A percentile compares a stretch with the other conserved stretches of the same genome.
Evolutionary conservation across 2,329 filamentous ascomycete genomes (phyloP).

Genomic region (Hypomyces rosellus): DNA sequence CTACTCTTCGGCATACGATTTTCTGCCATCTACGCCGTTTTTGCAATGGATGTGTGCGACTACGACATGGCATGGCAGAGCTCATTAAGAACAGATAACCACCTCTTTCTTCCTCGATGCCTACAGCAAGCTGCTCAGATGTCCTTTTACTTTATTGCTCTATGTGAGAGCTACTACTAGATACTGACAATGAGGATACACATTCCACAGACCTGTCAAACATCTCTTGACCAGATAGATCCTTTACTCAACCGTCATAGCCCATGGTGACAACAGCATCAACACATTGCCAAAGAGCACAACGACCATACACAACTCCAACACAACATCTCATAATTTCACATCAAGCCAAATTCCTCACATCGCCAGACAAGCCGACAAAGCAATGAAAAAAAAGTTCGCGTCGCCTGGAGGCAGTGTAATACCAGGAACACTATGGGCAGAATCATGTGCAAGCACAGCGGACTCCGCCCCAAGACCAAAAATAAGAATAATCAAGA

Average conservation of each 20-base stretch:
- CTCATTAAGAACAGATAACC: too few species aligned
- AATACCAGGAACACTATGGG: slow-evolving; percentile 37
- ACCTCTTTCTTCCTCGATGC: too few species aligned
- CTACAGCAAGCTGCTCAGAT: too few species aligned
- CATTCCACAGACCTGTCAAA: background rate
- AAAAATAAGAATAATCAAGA: slow-evolving; percentile 72
- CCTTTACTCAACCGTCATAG: too few species aligned
- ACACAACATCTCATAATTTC: background rate
- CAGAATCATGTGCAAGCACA: slow-evolving; percentile 33
- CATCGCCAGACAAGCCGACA: slow-evolving; percentile 9
- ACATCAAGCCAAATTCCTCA: slow-evolving; percentile 1
- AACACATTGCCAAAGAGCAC: too few species aligned
- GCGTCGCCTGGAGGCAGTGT: slow-evolving; percentile 37
- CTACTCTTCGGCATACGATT: too few species aligned
- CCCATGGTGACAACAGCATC: background rate
- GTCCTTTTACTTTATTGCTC: too few species aligned
- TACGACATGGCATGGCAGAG: too few species aligned
- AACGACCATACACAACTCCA: background rate
- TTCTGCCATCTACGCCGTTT: too few species aligned
- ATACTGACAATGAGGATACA: too few species aligned
- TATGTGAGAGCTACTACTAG: too few species aligned
- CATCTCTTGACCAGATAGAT: background rate
- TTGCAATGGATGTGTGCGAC: too few species aligned
- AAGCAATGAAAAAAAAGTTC: slow-evolving; percentile 34
- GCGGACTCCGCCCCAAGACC: slow-evolving; percentile 24